These are phyloP conservation scores for Royoungia palumana DNA, from an alignment of 768 basidiomycete genomes.

Conservation along the genomic window DNA sequence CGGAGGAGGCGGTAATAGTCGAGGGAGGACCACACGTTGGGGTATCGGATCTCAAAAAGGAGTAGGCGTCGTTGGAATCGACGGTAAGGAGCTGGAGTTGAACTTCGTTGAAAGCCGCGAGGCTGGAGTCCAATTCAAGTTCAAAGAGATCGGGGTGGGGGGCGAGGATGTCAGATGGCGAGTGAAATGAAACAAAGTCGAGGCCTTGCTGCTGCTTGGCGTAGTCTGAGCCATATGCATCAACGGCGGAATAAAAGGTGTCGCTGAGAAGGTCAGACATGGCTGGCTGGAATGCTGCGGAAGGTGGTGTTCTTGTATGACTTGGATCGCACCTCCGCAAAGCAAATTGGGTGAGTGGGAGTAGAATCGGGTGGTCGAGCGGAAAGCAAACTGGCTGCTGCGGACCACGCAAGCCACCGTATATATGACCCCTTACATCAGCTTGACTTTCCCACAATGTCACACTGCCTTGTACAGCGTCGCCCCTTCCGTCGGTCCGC, in stretches of 20 bases:
- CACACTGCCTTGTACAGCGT: slow-evolving; percentile 22
- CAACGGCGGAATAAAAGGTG: slow-evolving; percentile 32
- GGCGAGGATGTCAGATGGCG: slow-evolving; percentile 66
- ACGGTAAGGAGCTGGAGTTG: slow-evolving; percentile 62
- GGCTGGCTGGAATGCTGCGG: slow-evolving; percentile 26
- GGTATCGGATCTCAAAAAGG: slow-evolving; percentile 58
- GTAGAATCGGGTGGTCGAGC: slow-evolving; percentile 1
- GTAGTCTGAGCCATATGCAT: slow-evolving; percentile 37
- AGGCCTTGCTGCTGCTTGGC: slow-evolving; percentile 43
- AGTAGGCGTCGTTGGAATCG: slow-evolving; percentile 62
- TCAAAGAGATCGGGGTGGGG: slow-evolving; percentile 83
- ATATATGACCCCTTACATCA: slow-evolving; percentile 37
- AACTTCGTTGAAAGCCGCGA: slow-evolving; percentile 63
- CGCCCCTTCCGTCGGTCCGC: slow-evolving; percentile 17
- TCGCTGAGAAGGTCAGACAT: slow-evolving; percentile 33
- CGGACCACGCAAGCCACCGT: slow-evolving; percentile 32
- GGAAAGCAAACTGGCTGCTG: slow-evolving; percentile 21
- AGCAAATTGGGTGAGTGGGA: slow-evolving; percentile 3
- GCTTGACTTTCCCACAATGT: slow-evolving; percentile 27
- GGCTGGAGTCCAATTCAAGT: slow-evolving; percentile 70
- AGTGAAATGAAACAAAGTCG: slow-evolving; percentile 68
- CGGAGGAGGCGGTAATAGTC: slow-evolving; percentile 73
- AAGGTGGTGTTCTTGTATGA: slow-evolving; percentile 8
- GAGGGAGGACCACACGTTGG: slow-evolving; percentile 71
- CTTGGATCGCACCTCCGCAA: slow-evolving; percentile 10